Evolutionary conservation across 2,329 filamentous ascomycete genomes (phyloP), one percentile per base, ranked within the genome.

Genomic region (Cladosporium sp.): DNA sequence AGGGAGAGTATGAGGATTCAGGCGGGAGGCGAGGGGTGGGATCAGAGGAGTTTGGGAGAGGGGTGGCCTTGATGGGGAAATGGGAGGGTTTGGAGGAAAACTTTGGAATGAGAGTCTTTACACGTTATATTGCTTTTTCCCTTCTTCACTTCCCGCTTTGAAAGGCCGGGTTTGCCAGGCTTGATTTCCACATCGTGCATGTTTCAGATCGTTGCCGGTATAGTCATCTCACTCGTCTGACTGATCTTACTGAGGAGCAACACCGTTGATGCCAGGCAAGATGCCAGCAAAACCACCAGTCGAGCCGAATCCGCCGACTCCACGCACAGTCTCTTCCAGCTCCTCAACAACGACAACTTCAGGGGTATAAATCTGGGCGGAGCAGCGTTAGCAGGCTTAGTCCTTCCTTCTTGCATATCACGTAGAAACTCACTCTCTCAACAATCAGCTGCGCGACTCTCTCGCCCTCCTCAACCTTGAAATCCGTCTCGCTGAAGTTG

Each of bases 381-480:
- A 19, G 22, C 22, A n/a, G 13, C 2, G 50, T 61, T 43, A 62
- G 54, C 38, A 15, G 34, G 9, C 39, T 8, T 15, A 8, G 12
- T 42, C 37, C 43, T 19, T 5, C 17, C 36, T 15, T 8, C 17
- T 19, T 22, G 4, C 39, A 41, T 24, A 7, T 41, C 19, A 17
- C 20, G 12, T 2, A 20, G 32, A 27, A 42, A 65, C 72, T 59
- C 61, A 82, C 79, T 69, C 89, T 83, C 79, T 99, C 93, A 51
- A 99, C 76, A 58, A 99, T 83, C 60, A 99, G 79, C 78, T 99
- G 93, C 37, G 93, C 95, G 64, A 99, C 77, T 47, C 93, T 86
- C 71, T 99, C 93, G 43, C 92, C 92, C 65, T 86, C 84, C 64
- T 86, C 85, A 58, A 99, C 77, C 39, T 73, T 77, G 66, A 95